Conservation (phyloP, 257 asterid genomes). For the Capsicum chinense region DNA sequence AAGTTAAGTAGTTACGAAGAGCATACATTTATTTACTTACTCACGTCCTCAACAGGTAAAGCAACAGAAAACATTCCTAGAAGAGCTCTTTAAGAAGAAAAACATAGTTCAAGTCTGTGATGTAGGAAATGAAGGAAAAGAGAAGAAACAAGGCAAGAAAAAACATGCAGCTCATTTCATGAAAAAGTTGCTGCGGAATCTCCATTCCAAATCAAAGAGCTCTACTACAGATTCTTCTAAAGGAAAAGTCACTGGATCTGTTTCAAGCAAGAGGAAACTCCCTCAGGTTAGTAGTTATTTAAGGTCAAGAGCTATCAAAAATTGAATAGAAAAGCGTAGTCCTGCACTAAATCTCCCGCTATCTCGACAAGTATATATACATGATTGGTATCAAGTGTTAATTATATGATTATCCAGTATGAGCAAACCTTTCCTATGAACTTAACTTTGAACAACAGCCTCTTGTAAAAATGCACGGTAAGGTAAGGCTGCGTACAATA, state of each 20-base stretch:
- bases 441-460: neutral
- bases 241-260: slow-evolving; percentile 48
- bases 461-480: no score
- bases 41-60: slow-evolving; percentile 5
- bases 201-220: slow-evolving; percentile 47
- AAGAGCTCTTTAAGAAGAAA: slow-evolving; percentile 55
- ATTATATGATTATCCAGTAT: no score
- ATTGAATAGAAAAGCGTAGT: no score
- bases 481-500: no score
- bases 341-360: no score
- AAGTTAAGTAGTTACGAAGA: no score
- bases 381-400: no score
- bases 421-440: no score
- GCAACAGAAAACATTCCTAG: slow-evolving; percentile 61
- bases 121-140: slow-evolving; percentile 39
- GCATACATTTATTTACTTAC: neutral
- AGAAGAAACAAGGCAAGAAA: slow-evolving; percentile 43
- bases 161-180: slow-evolving; percentile 47
- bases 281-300: slow-evolving; percentile 60
- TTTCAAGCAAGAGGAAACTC: slow-evolving; percentile 56
- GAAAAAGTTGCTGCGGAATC: slow-evolving; percentile 68
- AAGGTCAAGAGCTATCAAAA: neutral
- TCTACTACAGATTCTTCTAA: slow-evolving; percentile 43
- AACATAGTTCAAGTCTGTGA: slow-evolving; percentile 30
- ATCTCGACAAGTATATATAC: no score